These are phyloP conservation scores for Trapa incisa DNA, from an alignment of 345 rosid genomes.

Conservation along the genomic window DNA sequence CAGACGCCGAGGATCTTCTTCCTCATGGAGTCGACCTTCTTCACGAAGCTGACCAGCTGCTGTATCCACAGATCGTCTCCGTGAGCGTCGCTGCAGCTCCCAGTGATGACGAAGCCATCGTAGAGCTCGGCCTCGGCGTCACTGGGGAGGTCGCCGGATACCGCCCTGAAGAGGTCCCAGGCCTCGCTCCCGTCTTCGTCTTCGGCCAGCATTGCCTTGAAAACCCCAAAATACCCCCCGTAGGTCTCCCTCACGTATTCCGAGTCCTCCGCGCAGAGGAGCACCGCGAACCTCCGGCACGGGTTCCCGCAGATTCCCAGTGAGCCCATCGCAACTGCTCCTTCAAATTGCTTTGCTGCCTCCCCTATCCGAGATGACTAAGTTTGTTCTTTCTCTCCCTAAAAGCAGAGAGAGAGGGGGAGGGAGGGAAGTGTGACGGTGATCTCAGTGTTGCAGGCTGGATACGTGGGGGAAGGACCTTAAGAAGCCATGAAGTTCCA, in stretches of 20 bases:
- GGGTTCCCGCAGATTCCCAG: neutral
- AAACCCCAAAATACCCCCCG: conserved; percentile 54
- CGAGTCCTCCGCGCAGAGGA: conserved; percentile 57
- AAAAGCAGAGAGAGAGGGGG: neutral
- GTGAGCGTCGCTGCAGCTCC: conserved; percentile 59
- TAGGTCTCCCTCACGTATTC: conserved; percentile 43
- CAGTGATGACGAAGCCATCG: conserved; percentile 59
- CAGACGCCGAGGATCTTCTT: conserved; percentile 55
- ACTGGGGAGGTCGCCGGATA: conserved; percentile 40
- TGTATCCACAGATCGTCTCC: conserved; percentile 51
- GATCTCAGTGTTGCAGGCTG: neutral
- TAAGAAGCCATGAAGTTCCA: neutral
- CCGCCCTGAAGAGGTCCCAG: conserved; percentile 40
- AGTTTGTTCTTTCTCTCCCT: neutral
- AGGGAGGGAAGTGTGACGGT: neutral
- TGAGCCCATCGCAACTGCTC: neutral
- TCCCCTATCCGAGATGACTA: neutral
- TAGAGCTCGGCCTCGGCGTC: conserved; percentile 26
- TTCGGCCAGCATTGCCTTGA: conserved; percentile 30
- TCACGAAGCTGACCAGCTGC: conserved; percentile 26
- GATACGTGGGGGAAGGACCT: neutral
- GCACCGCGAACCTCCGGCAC: conserved; percentile 33
- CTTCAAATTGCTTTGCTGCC: neutral
- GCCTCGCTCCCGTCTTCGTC: conserved; percentile 36
- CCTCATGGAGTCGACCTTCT: conserved; percentile 33